These are phyloP conservation scores for Vicia faba DNA, from an alignment of 306 rosid genomes.

Conservation along the genomic window DNA sequence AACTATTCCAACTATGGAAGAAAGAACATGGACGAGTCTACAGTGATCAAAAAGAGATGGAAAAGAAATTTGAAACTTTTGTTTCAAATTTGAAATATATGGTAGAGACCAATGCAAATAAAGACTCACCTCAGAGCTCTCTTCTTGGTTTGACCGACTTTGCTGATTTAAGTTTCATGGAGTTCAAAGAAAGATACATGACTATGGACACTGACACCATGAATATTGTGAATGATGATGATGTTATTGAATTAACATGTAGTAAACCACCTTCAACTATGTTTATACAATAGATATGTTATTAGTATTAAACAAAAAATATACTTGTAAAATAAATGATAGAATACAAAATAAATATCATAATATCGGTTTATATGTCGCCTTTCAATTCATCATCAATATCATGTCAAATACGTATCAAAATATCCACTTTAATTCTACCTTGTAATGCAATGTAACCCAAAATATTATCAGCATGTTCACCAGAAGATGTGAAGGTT, in stretches of 20 bases:
- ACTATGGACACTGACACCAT: not conserved
- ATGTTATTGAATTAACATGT: not conserved
- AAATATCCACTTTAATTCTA: no score
- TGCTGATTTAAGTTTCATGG: slow-evolving; percentile 55
- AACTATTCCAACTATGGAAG: slow-evolving; percentile 55
- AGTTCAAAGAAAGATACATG: slow-evolving; percentile 39
- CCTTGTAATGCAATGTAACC: no score
- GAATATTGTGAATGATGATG: not conserved
- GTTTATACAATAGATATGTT: no score
- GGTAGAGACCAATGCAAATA: slow-evolving; percentile 44
- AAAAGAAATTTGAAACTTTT: slow-evolving; percentile 55
- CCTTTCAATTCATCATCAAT: no score
- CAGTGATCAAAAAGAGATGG: slow-evolving; percentile 41
- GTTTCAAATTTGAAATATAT: slow-evolving; percentile 47
- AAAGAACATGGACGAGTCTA: slow-evolving; percentile 49
- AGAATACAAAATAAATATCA: no score
- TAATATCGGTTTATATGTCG: no score
- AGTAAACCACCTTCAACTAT: slow-evolving; percentile 42
- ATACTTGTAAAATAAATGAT: no score
- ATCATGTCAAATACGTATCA: no score
- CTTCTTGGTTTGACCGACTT: slow-evolving; percentile 53
- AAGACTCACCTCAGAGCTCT: slow-evolving; percentile 7
- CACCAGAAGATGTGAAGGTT: no score
- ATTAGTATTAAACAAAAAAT: no score
- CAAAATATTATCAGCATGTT: no score